Evolutionary conservation across 192 early-diverging fungal genomes (phyloP).

Genomic region (Chytriomyces sp.): DNA sequence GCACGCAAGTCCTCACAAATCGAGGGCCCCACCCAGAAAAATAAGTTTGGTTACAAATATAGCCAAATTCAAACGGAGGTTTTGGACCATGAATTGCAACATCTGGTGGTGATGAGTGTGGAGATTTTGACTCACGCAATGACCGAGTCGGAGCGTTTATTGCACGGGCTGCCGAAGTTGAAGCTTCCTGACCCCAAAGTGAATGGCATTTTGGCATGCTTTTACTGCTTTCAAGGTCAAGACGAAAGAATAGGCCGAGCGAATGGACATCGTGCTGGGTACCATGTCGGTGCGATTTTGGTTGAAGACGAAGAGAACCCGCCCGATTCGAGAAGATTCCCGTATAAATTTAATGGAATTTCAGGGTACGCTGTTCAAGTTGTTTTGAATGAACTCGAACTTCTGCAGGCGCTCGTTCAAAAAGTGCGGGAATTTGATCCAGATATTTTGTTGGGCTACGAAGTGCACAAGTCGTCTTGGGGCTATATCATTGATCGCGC

Average conservation of each 20-base stretch:
- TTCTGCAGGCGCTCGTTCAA: constrained; percentile 63
- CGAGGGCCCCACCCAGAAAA: constrained; percentile 68
- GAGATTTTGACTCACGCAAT: constrained; percentile 64
- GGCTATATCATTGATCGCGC: constrained; percentile 80
- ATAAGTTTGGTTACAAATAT: constrained; percentile 71
- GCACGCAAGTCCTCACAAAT: constrained; percentile 44
- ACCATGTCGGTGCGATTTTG: constrained; percentile 62
- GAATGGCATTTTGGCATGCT: constrained; percentile 66
- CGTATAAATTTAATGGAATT: constrained; percentile 12
- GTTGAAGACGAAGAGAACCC: constrained; percentile 19
- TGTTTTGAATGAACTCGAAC: constrained; percentile 57
- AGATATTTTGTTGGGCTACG: constrained; percentile 87
- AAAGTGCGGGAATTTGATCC: constrained; percentile 73
- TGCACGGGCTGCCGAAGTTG: constrained; percentile 26
- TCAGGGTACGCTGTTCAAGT: constrained; percentile 45
- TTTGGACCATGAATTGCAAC: constrained; percentile 51
- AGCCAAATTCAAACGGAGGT: constrained; percentile 55
- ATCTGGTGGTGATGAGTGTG: constrained; percentile 58
- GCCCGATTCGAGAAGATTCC: not conserved
- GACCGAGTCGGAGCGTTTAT: constrained; percentile 19
- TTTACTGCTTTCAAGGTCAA: constrained; percentile 72
- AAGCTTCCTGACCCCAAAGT: constrained; percentile 71
- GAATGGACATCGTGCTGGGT: constrained; percentile 52
- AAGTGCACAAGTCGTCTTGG: constrained; percentile 86
- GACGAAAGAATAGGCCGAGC: constrained; percentile 30